A percentile compares a stretch with the other conserved stretches of the same genome.
These are phyloP conservation scores for Stagonosporopsis cucurbitacearum DNA, from an alignment of 2,329 filamentous ascomycete genomes.

Conservation along the genomic window DNA sequence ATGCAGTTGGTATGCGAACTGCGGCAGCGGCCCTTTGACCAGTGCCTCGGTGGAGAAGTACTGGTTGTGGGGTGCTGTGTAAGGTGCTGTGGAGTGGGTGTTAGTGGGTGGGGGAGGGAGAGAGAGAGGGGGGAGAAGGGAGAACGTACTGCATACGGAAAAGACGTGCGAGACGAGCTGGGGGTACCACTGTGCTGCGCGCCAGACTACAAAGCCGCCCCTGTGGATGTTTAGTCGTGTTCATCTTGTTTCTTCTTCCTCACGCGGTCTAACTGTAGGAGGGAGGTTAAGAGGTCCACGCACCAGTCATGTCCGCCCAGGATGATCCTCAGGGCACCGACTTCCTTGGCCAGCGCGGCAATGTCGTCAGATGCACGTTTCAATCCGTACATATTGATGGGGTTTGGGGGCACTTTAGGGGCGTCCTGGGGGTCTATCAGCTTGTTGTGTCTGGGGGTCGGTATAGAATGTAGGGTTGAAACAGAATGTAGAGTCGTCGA, in stretches of 20 bases:
- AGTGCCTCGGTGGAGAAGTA: slow-evolving; percentile 67
- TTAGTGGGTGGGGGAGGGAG: not conserved
- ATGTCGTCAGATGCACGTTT: slow-evolving; percentile 77
- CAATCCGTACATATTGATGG: slow-evolving; percentile 68
- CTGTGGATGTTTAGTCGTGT: slow-evolving; percentile 35
- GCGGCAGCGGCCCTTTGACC: slow-evolving; percentile 64
- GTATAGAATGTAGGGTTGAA: too few relatives aligned
- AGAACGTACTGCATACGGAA: slow-evolving; percentile 67
- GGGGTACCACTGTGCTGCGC: slow-evolving; percentile 72
- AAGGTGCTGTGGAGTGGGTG: slow-evolving; percentile 58
- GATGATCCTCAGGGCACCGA: slow-evolving; percentile 67
- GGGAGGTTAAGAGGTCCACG: too few relatives aligned
- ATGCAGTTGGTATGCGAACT: slow-evolving; percentile 86
- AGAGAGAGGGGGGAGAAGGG: not conserved
- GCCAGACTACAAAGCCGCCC: slow-evolving; percentile 81
- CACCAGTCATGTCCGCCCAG: slow-evolving; percentile 89
- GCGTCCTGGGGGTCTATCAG: slow-evolving; percentile 43
- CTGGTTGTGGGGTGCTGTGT: slow-evolving; percentile 59
- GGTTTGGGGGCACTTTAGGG: slow-evolving; percentile 64
- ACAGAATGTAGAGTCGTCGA: too few relatives aligned
- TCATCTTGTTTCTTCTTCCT: not conserved
- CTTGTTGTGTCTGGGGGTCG: not conserved
- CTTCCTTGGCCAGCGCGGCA: slow-evolving; percentile 69
- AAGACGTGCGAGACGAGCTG: slow-evolving; percentile 77
- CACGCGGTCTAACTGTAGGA: too few relatives aligned